phyloP scores from a whole-genome alignment of 768 basidiomycete genomes.

The Xanthoconium purpureum region DNA sequence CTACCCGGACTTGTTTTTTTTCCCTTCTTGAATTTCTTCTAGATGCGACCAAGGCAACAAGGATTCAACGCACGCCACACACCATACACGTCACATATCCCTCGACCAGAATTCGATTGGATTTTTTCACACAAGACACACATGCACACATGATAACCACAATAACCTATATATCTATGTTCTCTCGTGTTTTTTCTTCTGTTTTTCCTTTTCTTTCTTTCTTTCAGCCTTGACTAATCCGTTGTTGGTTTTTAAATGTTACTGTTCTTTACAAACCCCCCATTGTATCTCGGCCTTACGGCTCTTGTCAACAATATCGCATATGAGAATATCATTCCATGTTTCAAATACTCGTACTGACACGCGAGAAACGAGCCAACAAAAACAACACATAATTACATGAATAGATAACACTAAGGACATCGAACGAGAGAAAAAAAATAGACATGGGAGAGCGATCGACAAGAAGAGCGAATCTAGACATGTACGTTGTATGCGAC shows the following conservation, averaged over 20 bases:
- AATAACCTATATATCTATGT: conserved; percentile 7
- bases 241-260: no score
- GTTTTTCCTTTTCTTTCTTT: background rate
- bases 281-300: conserved; percentile 16
- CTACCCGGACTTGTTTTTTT: background rate
- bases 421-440: background rate
- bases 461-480: no score
- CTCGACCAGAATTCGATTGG: background rate
- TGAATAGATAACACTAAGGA: no score
- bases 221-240: background rate
- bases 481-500: no score
- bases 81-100: background rate
- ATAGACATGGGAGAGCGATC: no score
- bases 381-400: no score
- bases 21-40: conserved; percentile 12
- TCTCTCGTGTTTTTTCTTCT: background rate
- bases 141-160: background rate
- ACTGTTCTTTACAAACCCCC: no score
- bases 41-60: conserved; percentile 15
- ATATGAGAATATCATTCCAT: background rate
- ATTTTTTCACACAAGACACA: background rate
- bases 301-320: conserved; percentile 1
- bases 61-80: background rate
- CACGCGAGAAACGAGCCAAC: no score
- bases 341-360: no score